A percentile compares a stretch with the other conserved stretches of the same genome.
Evolutionary conservation across 805 yeast species (phyloP).

Genomic region (Barnettozyma populi): DNA sequence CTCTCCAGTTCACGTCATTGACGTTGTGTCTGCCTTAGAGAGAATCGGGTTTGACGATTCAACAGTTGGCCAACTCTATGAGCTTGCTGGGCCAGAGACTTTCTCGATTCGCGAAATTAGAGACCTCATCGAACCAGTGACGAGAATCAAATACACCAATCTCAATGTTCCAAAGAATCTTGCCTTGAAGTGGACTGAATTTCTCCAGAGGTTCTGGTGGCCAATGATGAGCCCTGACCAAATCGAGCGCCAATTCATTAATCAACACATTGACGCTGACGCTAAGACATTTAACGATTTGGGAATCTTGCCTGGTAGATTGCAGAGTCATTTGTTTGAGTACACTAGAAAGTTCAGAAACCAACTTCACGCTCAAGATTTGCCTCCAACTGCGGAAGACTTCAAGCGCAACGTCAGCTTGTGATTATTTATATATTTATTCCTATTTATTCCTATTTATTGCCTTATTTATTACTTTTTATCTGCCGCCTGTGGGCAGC

Average conservation of each 20-base stretch:
- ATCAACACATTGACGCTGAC: slow-evolving; percentile 55
- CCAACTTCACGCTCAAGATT: slow-evolving; percentile 32
- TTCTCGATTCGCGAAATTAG: slow-evolving; percentile 59
- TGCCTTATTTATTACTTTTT: not conserved
- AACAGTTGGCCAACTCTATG: slow-evolving; percentile 71
- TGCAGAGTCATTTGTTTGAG: slow-evolving; percentile 43
- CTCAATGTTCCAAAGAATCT: slow-evolving; percentile 35
- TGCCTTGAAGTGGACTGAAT: slow-evolving; percentile 31
- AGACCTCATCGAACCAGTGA: slow-evolving; percentile 62
- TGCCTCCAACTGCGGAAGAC: slow-evolving; percentile 36
- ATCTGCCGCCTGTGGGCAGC: not conserved
- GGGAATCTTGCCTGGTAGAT: slow-evolving; percentile 55
- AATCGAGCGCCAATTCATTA: slow-evolving; percentile 63
- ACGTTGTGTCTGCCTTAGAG: slow-evolving; percentile 76
- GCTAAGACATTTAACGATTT: slow-evolving; percentile 67
- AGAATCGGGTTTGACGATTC: slow-evolving; percentile 76
- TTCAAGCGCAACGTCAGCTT: slow-evolving; percentile 21
- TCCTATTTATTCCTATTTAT: slow-evolving; percentile 8
- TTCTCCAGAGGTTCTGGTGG: slow-evolving; percentile 38
- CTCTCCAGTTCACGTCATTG: slow-evolving; percentile 70
- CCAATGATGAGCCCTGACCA: slow-evolving; percentile 59
- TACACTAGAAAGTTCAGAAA: slow-evolving; percentile 35
- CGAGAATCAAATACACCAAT: slow-evolving; percentile 35
- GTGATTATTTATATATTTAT: slow-evolving; percentile 7
- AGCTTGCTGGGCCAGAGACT: slow-evolving; percentile 67